Percentiles rank a stretch among this genome's conserved stretches.
Conservation (phyloP, 1,139 yeast genomes). For the Kodamaea ohmeri region DNA sequence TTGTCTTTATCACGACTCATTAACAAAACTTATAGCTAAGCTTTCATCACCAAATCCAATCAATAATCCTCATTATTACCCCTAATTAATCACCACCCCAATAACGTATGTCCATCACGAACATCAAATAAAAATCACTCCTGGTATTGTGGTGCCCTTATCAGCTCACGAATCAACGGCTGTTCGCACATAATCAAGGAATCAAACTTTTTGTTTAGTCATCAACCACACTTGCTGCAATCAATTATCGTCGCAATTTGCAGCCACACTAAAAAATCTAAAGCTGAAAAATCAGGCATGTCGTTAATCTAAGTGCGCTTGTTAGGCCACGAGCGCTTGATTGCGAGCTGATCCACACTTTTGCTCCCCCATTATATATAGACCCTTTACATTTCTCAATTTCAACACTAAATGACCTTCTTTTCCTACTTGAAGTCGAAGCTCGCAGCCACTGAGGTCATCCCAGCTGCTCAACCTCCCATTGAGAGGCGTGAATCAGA, state of each 20-base stretch:
- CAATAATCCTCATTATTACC: no score
- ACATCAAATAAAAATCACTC: no score
- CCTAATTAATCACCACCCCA: no score
- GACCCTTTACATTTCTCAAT: background rate
- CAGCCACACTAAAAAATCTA: constrained; percentile 9
- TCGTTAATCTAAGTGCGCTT: background rate
- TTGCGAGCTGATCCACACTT: constrained; percentile 1
- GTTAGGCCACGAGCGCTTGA: background rate
- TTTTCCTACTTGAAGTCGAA: constrained; percentile 4
- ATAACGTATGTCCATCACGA: no score
- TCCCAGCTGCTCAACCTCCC: constrained; percentile 4
- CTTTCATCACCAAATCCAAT: no score
- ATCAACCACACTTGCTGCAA: no score
- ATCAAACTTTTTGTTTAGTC: no score
- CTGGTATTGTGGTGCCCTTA: no score
- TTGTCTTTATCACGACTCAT: no score
- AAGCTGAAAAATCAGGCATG: background rate
- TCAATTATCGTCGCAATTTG: constrained; percentile 8
- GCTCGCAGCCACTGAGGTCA: constrained; percentile 9
- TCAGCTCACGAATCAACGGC: no score
- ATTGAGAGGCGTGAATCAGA: background rate
- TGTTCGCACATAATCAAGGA: no score
- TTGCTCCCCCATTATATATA: background rate
- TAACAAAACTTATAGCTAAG: no score
- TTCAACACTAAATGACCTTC: constrained; percentile 3